Evolutionary conservation across 2,329 filamentous ascomycete species (phyloP), one percentile per base, ranked within the genome.

Genomic region (Colletotrichum sp.): DNA sequence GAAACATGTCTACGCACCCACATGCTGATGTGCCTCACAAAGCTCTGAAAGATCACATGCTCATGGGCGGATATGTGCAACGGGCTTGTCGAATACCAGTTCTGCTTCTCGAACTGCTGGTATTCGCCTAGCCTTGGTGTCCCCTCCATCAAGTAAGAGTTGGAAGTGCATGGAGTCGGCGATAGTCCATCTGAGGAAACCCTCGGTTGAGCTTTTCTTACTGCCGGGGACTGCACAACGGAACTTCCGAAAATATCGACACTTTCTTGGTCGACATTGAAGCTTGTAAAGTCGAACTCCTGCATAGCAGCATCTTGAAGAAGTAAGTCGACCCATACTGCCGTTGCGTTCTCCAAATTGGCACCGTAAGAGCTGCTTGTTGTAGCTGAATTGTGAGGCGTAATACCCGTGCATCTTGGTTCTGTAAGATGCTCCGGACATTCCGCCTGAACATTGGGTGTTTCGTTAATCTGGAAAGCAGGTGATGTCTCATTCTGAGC

Each of bases 301-400:
- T 69, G 65, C 24, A 75, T 47, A 0, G 73, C 61, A 13, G 66
- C 70, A 29, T 72, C 66, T 15, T 64, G 69, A 8, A 74, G 61
- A 18, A 74, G 54, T 3, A 74, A 16, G n/a, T 74, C 72, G 21
- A 72, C 69, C 72, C 72, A 74, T 59, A 74, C 58, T 27, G 72
- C 64, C 5, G 69, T 69, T 24, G 72, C 72, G 11, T 72, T 74
- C 3, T 74, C 72, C 6, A 74, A 16, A 38, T 72, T 74, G 4
- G 61, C 51, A 6, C 72, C 69, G 1, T 51, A 59, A 16, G 70
- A 72, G 21, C 70, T 69, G 34, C 16, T 61, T 13, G 66, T 72
- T 4, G 16, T 34, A 16, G 70, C 58, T 8, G 70, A 33, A 6
- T 47, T 29, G 18, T 63, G 65, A 11, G 59, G 66, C 3, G 66